These are phyloP conservation scores for Selaginella moellendorffii DNA, from an alignment of 75 land plant species.

Conservation along the genomic window DNA sequence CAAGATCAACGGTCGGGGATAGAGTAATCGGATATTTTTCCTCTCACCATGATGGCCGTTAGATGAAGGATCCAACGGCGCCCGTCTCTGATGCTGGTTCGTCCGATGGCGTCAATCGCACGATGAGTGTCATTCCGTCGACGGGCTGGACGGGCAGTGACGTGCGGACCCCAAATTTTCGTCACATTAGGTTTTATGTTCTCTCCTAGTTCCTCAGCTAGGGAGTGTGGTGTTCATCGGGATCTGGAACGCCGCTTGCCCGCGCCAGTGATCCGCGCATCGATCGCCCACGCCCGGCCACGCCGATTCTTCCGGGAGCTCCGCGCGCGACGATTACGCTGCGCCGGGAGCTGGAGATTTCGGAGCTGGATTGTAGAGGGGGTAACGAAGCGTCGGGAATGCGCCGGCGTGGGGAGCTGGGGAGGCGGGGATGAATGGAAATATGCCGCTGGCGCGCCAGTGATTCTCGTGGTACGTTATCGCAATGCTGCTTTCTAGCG, in stretches of 20 bases:
- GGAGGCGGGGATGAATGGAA: neutral
- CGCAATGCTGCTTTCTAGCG: neutral
- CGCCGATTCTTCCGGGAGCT: no score
- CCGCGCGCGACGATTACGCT: neutral
- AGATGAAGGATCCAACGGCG: neutral
- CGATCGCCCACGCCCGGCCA: no score
- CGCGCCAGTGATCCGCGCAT: neutral
- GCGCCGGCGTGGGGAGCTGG: no score
- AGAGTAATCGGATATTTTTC: neutral
- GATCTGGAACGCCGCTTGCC: neutral
- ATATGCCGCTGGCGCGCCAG: neutral
- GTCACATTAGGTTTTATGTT: neutral
- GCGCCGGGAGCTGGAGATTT: neutral
- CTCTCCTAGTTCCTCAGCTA: no score
- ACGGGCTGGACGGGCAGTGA: neutral
- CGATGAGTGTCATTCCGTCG: neutral
- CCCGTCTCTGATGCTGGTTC: neutral
- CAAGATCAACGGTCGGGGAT: neutral
- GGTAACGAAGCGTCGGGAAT: no score
- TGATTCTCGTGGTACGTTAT: neutral
- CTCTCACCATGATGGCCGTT: neutral
- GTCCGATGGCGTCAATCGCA: neutral
- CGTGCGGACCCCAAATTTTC: slow-evolving; percentile 1
- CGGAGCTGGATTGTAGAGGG: no score
- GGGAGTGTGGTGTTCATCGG: no score